phyloP scores from a whole-genome alignment of 345 rosid genomes.

The Sonneratia caseolaris region DNA sequence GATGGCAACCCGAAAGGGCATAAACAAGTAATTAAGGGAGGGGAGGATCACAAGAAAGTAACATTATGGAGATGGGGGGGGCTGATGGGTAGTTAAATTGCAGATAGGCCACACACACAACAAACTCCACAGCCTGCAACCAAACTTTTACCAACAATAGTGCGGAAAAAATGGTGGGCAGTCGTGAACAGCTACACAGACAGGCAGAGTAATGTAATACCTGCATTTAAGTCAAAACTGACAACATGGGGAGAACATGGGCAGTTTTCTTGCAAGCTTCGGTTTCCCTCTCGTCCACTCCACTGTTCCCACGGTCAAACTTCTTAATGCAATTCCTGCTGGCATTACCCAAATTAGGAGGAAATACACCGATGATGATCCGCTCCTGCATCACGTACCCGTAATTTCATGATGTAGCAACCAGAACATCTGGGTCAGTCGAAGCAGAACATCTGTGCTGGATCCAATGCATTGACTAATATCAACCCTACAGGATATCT shows the following conservation, averaged over 20 bases:
- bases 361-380: too few relatives aligned
- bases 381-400: too few relatives aligned
- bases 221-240: neutral
- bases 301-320: neutral
- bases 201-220: neutral
- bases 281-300: neutral
- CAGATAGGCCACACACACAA: conserved; percentile 1
- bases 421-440: neutral
- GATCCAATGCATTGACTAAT: neutral
- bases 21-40: neutral
- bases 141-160: conserved; percentile 5
- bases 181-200: neutral
- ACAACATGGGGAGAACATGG: conserved; percentile 6
- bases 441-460: neutral
- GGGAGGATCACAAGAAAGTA: neutral
- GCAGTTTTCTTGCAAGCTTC: neutral
- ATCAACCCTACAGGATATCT: neutral
- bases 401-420: too few relatives aligned
- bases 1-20: neutral
- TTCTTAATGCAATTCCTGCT: neutral
- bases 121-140: neutral
- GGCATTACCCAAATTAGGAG: neutral
- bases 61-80: neutral
- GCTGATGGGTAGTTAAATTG: neutral
- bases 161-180: neutral